Evolutionary conservation across 805 yeast species (phyloP).

Genomic region (Candida multigemmis): DNA sequence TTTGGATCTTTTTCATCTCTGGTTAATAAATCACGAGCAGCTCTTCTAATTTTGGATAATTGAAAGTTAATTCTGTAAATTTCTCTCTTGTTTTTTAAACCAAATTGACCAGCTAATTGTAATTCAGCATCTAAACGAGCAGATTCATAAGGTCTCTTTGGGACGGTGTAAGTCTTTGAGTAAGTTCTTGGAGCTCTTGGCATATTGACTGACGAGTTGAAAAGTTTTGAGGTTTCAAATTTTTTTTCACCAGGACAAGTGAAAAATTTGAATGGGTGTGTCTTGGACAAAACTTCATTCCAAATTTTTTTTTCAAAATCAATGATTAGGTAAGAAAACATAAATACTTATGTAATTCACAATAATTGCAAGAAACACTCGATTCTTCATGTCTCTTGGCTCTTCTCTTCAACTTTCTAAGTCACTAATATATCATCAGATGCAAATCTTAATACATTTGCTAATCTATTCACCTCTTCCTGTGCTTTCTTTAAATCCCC

Average conservation of each 20-base stretch:
- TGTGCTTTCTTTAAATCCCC: slow-evolving; percentile 48
- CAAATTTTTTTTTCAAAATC: too few species aligned
- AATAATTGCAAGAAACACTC: too few species aligned
- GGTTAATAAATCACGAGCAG: slow-evolving; percentile 99
- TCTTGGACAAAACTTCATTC: too few species aligned
- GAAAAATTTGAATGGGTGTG: too few species aligned
- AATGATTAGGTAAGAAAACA: too few species aligned
- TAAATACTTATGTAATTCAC: too few species aligned
- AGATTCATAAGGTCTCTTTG: slow-evolving; percentile 98
- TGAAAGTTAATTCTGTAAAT: slow-evolving; percentile 99
- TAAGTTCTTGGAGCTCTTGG: slow-evolving; percentile 99
- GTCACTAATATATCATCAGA: slow-evolving; percentile 4
- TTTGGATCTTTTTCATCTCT: slow-evolving; percentile 99
- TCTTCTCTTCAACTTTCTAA: neutral
- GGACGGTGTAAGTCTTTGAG: slow-evolving; percentile 99
- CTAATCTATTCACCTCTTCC: slow-evolving; percentile 36
- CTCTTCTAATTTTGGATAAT: slow-evolving; percentile 99
- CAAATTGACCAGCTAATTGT: slow-evolving; percentile 99
- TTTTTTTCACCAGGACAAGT: too few species aligned
- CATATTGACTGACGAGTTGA: too few species aligned
- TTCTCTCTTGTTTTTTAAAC: slow-evolving; percentile 99
- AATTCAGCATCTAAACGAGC: slow-evolving; percentile 99
- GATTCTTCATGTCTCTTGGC: too few species aligned
- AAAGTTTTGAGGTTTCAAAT: too few species aligned
- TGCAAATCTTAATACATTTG: slow-evolving; percentile 13